phyloP scores from a whole-genome alignment of 2,329 filamentous ascomycete genomes.

The Magnaporthales sp. region DNA sequence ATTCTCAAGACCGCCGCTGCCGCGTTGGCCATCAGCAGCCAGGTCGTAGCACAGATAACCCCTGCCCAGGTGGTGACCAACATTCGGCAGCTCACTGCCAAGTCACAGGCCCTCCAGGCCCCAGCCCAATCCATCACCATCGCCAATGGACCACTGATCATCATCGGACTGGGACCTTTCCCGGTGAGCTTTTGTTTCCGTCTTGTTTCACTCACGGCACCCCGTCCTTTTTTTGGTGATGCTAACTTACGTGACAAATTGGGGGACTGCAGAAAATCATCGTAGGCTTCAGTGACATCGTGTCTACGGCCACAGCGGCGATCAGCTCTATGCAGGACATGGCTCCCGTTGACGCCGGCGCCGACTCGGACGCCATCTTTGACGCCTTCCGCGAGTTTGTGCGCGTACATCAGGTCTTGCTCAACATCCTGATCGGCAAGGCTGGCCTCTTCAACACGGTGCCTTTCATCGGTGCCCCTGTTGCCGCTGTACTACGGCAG shows the following conservation, averaged over 20 bases:
- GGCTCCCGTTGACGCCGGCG: background rate
- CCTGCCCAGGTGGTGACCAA: conserved; percentile 14
- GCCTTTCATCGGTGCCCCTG: conserved; percentile 19
- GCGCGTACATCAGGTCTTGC: conserved; percentile 19
- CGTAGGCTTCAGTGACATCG: conserved; percentile 20
- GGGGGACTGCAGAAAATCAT: conserved; percentile 16
- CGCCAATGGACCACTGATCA: conserved; percentile 17
- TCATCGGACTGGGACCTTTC: conserved; percentile 20
- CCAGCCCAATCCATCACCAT: conserved; percentile 18
- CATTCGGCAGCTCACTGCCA: conserved; percentile 15
- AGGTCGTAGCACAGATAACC: conserved; percentile 12
- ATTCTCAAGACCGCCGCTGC: conserved; percentile 16
- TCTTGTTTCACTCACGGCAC: background rate
- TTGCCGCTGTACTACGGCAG: conserved; percentile 17
- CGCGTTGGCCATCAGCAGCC: conserved; percentile 16
- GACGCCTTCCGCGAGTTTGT: conserved; percentile 16
- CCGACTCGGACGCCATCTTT: background rate
- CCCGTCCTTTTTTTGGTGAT: background rate
- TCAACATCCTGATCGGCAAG: conserved; percentile 26
- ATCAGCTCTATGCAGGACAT: background rate
- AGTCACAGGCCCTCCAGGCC: conserved; percentile 17
- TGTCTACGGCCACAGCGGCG: conserved; percentile 12
- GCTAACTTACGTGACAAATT: background rate
- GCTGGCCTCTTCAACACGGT: conserved; percentile 17
- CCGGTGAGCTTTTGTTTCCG: conserved; percentile 15